These are phyloP conservation scores for Yamadazyma epiphylla DNA, from an alignment of 1,139 yeast species.

Conservation along the genomic window DNA sequence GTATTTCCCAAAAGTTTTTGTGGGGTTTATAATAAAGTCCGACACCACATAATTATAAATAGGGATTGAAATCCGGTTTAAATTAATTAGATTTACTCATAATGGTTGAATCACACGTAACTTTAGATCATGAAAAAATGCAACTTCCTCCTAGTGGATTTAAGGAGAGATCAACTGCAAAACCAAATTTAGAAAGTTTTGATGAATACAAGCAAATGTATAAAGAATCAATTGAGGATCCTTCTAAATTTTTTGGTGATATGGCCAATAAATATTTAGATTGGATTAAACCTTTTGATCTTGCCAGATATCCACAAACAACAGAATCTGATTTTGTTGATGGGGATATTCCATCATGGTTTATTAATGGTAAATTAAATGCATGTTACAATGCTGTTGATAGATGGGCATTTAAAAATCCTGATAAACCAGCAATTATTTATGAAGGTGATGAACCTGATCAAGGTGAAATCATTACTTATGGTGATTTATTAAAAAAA, in stretches of 20 bases:
- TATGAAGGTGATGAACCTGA: slow-evolving; percentile 93
- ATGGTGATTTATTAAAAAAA: slow-evolving; percentile 80
- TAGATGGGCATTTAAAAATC: slow-evolving; percentile 85
- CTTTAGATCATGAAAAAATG: slow-evolving; percentile 41
- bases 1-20: not conserved
- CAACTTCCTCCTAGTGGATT: slow-evolving; percentile 57
- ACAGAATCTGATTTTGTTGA: slow-evolving; percentile 51
- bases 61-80: not conserved
- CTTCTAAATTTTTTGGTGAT: slow-evolving; percentile 60
- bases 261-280: slow-evolving; percentile 53
- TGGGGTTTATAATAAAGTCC: too few species aligned
- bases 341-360: slow-evolving; percentile 81
- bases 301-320: slow-evolving; percentile 51
- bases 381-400: slow-evolving; percentile 96
- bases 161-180: slow-evolving; percentile 44
- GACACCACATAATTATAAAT: not conserved
- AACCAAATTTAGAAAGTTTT: slow-evolving; percentile 48
- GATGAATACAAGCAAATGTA: slow-evolving; percentile 59
- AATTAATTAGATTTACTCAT: not conserved
- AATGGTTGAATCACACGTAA: slow-evolving; percentile 24
- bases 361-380: slow-evolving; percentile 86
- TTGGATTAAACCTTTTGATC: slow-evolving; percentile 64
- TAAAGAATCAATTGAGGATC: slow-evolving; percentile 65
- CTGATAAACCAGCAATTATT: slow-evolving; percentile 84
- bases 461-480: slow-evolving; percentile 72